Conservation (phyloP, 2,329 filamentous ascomycete genomes). For the Fusarium sambucinum region DNA sequence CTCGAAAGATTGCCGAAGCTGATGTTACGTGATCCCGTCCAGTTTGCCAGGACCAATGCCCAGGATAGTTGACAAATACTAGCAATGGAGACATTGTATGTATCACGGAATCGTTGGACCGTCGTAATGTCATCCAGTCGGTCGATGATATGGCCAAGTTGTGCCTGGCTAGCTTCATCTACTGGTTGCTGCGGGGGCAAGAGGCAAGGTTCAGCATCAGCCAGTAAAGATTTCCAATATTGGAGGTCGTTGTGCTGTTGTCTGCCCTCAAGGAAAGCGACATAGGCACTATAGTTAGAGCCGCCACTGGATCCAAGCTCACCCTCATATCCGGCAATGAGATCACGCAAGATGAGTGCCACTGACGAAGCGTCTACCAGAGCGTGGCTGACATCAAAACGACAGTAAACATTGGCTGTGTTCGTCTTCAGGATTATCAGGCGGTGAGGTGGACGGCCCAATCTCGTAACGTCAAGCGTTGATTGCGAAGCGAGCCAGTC, state of each 20-base stretch:
- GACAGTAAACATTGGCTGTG: neutral
- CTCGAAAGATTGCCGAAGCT: constrained; percentile 7
- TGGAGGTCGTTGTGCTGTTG: constrained; percentile 4
- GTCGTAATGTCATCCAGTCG: constrained; percentile 2
- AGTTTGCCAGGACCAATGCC: constrained; percentile 10
- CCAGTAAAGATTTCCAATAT: constrained; percentile 3
- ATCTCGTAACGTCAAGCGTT: constrained; percentile 6
- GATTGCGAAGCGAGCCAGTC: constrained; percentile 5
- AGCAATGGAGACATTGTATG: neutral
- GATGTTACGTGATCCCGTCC: constrained; percentile 4
- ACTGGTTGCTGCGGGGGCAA: neutral
- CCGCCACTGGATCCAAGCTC: constrained; percentile 1
- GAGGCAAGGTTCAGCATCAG: constrained; percentile 2
- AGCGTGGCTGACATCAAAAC: constrained; percentile 5
- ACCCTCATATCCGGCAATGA: constrained; percentile 4
- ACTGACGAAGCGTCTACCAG: constrained; percentile 7
- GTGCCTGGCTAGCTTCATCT: constrained; percentile 1
- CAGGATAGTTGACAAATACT: constrained; percentile 3
- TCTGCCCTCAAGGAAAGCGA: constrained; percentile 1
- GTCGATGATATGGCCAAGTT: constrained; percentile 1
- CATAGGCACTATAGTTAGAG: constrained; percentile 4
- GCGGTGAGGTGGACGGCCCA: constrained; percentile 4
- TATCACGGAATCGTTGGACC: constrained; percentile 3
- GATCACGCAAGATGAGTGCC: constrained; percentile 4
- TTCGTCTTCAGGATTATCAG: constrained; percentile 4